Evolutionary conservation across 164 flowering plant species (phyloP).

Genomic region (Annona cherimola): DNA sequence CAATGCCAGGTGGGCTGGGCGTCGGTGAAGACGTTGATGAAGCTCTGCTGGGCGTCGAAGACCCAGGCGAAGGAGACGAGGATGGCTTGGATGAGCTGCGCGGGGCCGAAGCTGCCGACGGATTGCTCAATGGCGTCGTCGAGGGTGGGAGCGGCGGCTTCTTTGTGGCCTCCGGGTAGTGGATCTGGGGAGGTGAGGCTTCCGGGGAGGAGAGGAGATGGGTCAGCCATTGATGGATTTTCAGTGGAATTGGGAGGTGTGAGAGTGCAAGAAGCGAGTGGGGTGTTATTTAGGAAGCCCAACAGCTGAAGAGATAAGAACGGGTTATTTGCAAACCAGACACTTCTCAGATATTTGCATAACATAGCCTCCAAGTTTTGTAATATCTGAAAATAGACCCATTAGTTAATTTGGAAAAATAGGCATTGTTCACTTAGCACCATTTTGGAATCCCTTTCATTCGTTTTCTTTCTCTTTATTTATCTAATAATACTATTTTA

Average conservation of each 20-base stretch:
- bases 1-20: conserved; percentile 56
- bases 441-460: too few species aligned
- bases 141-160: conserved; percentile 11
- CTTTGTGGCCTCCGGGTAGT: not conserved
- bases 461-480: too few species aligned
- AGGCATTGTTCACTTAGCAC: too few species aligned
- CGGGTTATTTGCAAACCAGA: too few species aligned
- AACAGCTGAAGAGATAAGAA: too few species aligned
- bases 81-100: conserved; percentile 48
- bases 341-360: too few species aligned
- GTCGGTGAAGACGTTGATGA: conserved; percentile 60
- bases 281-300: not conserved
- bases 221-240: conserved; percentile 10
- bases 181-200: not conserved
- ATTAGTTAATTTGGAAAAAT: too few species aligned
- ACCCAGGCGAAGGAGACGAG: conserved; percentile 49
- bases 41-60: conserved; percentile 65
- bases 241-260: not conserved
- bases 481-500: too few species aligned
- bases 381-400: too few species aligned
- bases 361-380: too few species aligned
- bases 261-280: not conserved
- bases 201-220: conserved; percentile 8
- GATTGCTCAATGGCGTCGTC: conserved; percentile 41
- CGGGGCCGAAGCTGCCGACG: conserved; percentile 39